Conservation (phyloP, 805 yeast genomes). For the Candida ortonii region DNA sequence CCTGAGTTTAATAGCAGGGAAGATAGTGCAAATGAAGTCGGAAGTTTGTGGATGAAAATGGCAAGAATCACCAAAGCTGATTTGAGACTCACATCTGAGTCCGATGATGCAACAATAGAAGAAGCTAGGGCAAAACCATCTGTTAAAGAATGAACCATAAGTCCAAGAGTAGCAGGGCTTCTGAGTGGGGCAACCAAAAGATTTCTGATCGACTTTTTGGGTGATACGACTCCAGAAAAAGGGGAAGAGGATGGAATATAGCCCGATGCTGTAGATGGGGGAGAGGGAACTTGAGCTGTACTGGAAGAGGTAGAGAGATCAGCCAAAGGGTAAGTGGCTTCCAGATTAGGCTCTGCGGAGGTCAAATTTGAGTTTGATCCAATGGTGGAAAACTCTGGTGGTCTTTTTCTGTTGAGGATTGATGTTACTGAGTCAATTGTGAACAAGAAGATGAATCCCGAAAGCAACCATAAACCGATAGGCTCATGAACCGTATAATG, state of each 20-base stretch:
- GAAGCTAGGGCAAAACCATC: slow-evolving; percentile 77
- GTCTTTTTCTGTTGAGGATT: slow-evolving; percentile 7
- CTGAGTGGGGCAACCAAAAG: slow-evolving; percentile 32
- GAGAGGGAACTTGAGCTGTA: slow-evolving; percentile 6
- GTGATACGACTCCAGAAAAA: not conserved
- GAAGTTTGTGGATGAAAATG: slow-evolving; percentile 67
- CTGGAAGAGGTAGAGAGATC: slow-evolving; percentile 2
- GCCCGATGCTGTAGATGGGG: slow-evolving; percentile 8
- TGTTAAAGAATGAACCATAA: slow-evolving; percentile 62
- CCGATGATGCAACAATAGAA: slow-evolving; percentile 35
- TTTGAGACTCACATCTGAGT: slow-evolving; percentile 9
- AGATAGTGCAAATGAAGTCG: slow-evolving; percentile 67
- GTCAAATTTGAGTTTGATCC: not conserved
- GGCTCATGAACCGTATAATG: slow-evolving; percentile 25
- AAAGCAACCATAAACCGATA: slow-evolving; percentile 47
- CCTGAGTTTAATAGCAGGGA: slow-evolving; percentile 48
- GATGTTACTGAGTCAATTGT: slow-evolving; percentile 39
- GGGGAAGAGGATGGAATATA: not conserved
- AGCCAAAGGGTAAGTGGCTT: slow-evolving; percentile 5
- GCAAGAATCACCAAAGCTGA: slow-evolving; percentile 50
- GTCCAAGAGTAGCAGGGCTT: slow-evolving; percentile 56
- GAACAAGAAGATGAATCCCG: slow-evolving; percentile 56
- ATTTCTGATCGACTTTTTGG: slow-evolving; percentile 7
- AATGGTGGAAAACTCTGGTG: no score
- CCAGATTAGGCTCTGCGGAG: not conserved